A percentile compares a stretch with the other conserved stretches of the same genome.
These are phyloP conservation scores for Inga oerstediana DNA, from an alignment of 306 rosid genomes.

Conservation along the genomic window DNA sequence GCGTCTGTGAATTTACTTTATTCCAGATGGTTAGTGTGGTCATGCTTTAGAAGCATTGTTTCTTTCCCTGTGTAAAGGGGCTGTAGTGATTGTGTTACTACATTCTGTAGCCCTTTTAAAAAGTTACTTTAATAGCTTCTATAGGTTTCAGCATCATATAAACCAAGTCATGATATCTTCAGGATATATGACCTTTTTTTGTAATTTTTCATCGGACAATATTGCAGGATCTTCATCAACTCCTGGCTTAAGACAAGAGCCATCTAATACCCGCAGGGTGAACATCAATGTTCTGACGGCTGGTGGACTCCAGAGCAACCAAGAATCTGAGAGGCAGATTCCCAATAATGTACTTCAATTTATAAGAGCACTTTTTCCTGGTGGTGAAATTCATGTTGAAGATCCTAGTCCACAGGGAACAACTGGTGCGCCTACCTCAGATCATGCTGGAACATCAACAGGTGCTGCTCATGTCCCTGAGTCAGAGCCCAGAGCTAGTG, in stretches of 20 bases:
- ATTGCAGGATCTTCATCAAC: conserved; percentile 55
- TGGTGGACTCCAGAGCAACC: conserved; percentile 65
- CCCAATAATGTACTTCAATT: conserved; percentile 66
- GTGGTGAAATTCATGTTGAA: conserved; percentile 87
- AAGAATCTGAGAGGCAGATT: conserved; percentile 74
- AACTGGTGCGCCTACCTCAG: conserved; percentile 44
- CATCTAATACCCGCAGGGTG: conserved; percentile 56
- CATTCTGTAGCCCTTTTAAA: not conserved
- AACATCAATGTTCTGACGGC: conserved; percentile 71
- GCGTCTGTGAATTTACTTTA: conserved; percentile 19
- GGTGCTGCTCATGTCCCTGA: conserved; percentile 48
- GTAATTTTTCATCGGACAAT: conserved; percentile 30
- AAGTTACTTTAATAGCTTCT: not conserved
- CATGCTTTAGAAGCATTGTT: not conserved
- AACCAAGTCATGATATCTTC: conserved; percentile 12
- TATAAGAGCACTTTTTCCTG: conserved; percentile 73
- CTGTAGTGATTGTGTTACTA: not conserved
- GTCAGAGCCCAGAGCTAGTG: conserved; percentile 66
- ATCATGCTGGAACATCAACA: conserved; percentile 56
- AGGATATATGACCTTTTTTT: not conserved
- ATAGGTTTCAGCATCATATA: conserved; percentile 17
- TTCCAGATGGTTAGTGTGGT: not conserved
- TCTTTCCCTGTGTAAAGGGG: not conserved
- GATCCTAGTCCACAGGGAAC: conserved; percentile 65
- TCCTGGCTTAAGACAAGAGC: conserved; percentile 54